Evolutionary conservation across 306 rosid genomes (phyloP), one percentile per base, ranked within the genome.

Genomic region (Chamaecrista fasciculata): DNA sequence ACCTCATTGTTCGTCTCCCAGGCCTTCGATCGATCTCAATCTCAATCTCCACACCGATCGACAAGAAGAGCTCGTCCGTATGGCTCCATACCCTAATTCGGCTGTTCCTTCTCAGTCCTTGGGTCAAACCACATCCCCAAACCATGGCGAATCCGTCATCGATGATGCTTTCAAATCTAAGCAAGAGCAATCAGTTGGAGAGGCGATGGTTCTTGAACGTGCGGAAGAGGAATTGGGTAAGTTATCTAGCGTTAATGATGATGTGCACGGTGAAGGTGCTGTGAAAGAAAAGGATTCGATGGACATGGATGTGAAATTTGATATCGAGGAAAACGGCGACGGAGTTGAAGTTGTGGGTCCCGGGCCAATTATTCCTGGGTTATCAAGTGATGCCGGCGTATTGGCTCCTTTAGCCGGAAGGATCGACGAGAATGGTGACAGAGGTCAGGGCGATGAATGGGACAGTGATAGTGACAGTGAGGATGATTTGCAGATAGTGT

Each of bases 401-500:
- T 66, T 59, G 67, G 78, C 64, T 40, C 70, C 21, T 11, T 48
- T 37, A 5, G 70, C 80, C 36, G 25, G 65, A 59, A 68, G 66
- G 69, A 80, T 71, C 2, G 79, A 69, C 5, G 78, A 36, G 1
- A 56, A 48, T 0, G 80, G 72, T 1, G 89, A 52, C 15, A 64
- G 73, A 21, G 84, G 67, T 3, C 81, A 57, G 0, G 88, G 82
- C 8, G 96, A 90, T 33, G 96, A 90, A 76, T 93, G 96, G 96
- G 98, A 90, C 15, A 87, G 95, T 56, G 96, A 90, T 16, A 87
- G 95, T 56, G 96, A 93, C 33, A 87, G 96, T 26, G 98, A 93
- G 19, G 98, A 93, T 26, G 98, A 93, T 77, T 80, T 93, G 82
- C 96, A 86, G 89, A 93, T 93, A 67, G 96, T 93, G 47, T 82